Evolutionary conservation across 2,329 filamentous ascomycete genomes (phyloP), one percentile per base, ranked within the genome.

Genomic region (Trichoderma cornu-damae): DNA sequence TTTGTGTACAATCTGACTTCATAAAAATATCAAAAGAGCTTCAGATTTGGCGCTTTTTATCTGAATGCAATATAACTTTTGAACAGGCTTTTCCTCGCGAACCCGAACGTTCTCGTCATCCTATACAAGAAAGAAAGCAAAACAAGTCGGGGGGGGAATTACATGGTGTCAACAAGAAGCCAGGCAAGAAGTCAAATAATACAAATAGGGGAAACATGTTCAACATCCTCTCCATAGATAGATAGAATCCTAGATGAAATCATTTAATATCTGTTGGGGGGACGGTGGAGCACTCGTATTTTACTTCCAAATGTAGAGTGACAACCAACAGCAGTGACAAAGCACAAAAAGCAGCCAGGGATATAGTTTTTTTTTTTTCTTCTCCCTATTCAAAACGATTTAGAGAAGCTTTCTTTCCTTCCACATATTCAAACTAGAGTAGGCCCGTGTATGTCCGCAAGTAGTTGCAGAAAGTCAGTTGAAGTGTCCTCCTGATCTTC

Each of bases 391-490:
- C 20, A 16, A n/a, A 28, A 7, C 7, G 22, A 14, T 2, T 47
- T 5, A 11, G 9, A 24, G 8, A n/a, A 18, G 8, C 26, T 20
- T 24, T 24, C 32, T 26, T 18, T 16, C 14, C 26, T 14, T 14
- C 22, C 4, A 24, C 28, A 24, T 16, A 26, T 24, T 58, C 22
- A 46, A 26, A 30, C 46, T 28, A 11, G 50, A 16, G 22, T 26
- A 16, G 61, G 47, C 2, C 70, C 72, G 59, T 74, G 72, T 56
- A 74, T 70, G 18, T 71, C 69, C 53, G 70, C 61, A 60, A 74
- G 54, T 20, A 72, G 44, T 32, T 61, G 60, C 32, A 61, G 57
- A 30, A 72, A 67, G 1, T 63, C 59, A n/a, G 63, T 62, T 14
- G 42, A 51, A n/a, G 57, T 59, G 22, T 67, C 62, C 6, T 65